Evolutionary conservation across 164 flowering plant genomes (phyloP).

Genomic region (Vitis amurensis): DNA sequence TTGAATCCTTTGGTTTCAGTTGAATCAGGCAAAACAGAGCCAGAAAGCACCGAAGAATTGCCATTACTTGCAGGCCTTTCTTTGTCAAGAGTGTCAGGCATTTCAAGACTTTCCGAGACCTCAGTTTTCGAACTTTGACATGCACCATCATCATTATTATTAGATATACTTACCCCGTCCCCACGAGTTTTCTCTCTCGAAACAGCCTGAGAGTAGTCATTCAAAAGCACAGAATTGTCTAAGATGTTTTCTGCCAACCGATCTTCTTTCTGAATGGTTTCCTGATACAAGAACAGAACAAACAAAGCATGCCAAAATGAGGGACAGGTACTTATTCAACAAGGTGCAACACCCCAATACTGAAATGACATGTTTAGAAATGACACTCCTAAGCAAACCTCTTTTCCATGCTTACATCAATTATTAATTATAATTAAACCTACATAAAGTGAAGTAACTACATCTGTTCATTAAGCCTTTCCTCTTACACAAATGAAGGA

Average conservation of each 20-base stretch:
- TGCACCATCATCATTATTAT: conserved; percentile 16
- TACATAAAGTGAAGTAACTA: neutral
- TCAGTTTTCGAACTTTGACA: conserved; percentile 19
- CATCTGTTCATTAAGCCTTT: neutral
- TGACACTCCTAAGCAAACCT: neutral
- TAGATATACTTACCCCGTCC: conserved; percentile 11
- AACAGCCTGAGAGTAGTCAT: conserved; percentile 16
- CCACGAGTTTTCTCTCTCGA: conserved; percentile 12
- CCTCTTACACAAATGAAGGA: neutral
- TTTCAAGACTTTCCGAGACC: conserved; percentile 20
- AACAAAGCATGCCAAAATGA: neutral
- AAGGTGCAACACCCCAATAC: too few species aligned
- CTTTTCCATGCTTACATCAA: neutral
- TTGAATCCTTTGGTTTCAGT: conserved; percentile 44
- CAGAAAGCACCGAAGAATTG: conserved; percentile 25
- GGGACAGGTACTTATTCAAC: too few species aligned
- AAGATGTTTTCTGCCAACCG: conserved; percentile 16
- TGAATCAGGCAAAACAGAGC: conserved; percentile 24
- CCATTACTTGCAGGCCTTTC: conserved; percentile 25
- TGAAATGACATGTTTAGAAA: too few species aligned
- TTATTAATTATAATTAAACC: too few species aligned
- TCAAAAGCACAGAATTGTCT: conserved; percentile 14
- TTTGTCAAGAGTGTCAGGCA: conserved; percentile 16
- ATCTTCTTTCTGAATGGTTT: conserved; percentile 23
- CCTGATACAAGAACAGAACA: conserved; percentile 27